Conservation (phyloP, 306 rosid species). For the Cucurbita argyrosperma region DNA sequence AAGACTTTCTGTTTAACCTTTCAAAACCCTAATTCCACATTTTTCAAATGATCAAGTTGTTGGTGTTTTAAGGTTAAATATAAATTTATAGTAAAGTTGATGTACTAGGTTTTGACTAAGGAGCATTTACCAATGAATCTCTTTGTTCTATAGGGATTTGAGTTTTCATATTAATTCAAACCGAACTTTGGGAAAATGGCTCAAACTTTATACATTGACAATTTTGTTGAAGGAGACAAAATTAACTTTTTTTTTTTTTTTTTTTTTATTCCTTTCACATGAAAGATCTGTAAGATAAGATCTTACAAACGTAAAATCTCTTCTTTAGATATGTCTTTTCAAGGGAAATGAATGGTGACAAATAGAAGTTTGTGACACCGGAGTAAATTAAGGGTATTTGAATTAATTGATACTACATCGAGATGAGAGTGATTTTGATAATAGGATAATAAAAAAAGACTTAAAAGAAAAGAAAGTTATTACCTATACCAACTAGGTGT, state of each 20-base stretch:
- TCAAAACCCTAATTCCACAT: not conserved
- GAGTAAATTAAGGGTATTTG: too few species aligned
- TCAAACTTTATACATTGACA: too few species aligned
- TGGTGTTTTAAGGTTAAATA: not conserved
- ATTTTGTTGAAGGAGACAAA: not conserved
- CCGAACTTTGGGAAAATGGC: too few species aligned
- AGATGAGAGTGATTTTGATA: too few species aligned
- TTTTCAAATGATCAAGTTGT: not conserved
- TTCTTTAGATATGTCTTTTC: not conserved
- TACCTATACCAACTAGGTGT: too few species aligned
- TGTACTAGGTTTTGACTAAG: not conserved
- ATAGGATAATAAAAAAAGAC: too few species aligned
- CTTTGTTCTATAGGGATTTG: not conserved
- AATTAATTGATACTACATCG: too few species aligned
- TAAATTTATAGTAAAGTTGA: not conserved
- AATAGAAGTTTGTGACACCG: too few species aligned
- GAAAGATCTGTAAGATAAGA: not conserved
- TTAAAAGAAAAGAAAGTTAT: too few species aligned
- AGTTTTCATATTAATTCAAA: too few species aligned
- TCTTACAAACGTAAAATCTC: not conserved
- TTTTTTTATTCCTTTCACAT: not conserved
- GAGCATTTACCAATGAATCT: not conserved
- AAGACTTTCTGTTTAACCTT: not conserved
- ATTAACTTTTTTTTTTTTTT: not conserved
- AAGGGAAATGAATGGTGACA: not conserved